Conservation (phyloP, 2,329 filamentous ascomycete species). For the Microcera coccophila region DNA sequence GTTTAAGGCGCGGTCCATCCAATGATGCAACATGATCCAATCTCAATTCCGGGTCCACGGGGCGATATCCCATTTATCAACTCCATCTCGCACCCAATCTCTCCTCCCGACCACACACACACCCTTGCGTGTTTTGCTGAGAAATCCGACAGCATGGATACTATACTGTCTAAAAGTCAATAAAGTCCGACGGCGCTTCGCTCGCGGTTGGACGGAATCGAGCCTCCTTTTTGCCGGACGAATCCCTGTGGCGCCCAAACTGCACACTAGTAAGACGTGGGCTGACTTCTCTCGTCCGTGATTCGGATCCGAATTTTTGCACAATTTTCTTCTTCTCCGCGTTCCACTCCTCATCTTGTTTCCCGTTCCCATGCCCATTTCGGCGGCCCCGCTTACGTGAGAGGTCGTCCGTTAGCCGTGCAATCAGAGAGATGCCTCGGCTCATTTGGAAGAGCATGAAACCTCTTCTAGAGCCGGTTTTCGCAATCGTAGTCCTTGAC, state of each 20-base stretch:
- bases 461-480: neutral
- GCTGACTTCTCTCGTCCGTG: constrained; percentile 6
- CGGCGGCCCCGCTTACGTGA: neutral
- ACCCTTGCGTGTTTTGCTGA: neutral
- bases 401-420: neutral
- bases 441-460: neutral
- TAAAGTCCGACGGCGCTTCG: constrained; percentile 18
- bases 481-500: too few relatives aligned
- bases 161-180: too few relatives aligned
- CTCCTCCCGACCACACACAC: constrained; percentile 12
- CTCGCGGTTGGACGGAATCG: neutral
- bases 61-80: too few relatives aligned
- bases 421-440: neutral
- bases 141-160: neutral
- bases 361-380: neutral
- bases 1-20: too few relatives aligned
- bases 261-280: too few relatives aligned
- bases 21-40: neutral
- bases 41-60: constrained; percentile 11
- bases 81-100: constrained; percentile 1
- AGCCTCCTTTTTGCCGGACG: neutral
- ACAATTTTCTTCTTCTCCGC: neutral
- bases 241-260: too few relatives aligned
- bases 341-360: neutral
- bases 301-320: constrained; percentile 15